Conservation (phyloP, 768 basidiomycete genomes). For the Fibroporia radiculosa region DNA sequence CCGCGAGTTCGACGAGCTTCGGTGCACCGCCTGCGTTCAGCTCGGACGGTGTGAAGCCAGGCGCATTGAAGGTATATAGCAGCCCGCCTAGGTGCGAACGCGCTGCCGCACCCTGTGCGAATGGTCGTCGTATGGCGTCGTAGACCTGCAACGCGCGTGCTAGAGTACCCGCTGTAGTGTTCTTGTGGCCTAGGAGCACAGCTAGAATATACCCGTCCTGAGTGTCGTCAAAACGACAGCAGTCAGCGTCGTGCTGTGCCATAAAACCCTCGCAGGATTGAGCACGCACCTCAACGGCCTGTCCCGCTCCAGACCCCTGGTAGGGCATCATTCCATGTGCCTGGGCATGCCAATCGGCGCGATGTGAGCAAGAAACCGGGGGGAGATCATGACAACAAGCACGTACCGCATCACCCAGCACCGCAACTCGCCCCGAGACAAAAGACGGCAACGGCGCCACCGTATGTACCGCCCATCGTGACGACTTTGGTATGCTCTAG, state of each 20-base stretch:
- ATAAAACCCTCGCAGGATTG: too few species aligned
- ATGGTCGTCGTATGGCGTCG: conserved; percentile 25
- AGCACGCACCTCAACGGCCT: conserved; percentile 37
- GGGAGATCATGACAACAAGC: not conserved
- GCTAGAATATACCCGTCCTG: conserved; percentile 32
- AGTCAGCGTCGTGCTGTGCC: too few species aligned
- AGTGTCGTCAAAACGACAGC: conserved; percentile 7
- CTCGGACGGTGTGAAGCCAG: conserved; percentile 12
- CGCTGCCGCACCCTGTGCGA: conserved; percentile 18
- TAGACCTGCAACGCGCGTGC: conserved; percentile 21
- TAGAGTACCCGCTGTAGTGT: conserved; percentile 15
- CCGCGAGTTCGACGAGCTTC: conserved; percentile 32
- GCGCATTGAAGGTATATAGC: conserved; percentile 21
- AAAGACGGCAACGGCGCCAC: conserved; percentile 44
- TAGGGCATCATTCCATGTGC: conserved; percentile 36
- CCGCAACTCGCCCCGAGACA: conserved; percentile 43
- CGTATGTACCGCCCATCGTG: conserved; percentile 54
- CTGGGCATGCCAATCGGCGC: too few species aligned
- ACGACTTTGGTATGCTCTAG: not conserved
- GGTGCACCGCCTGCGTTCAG: conserved; percentile 20
- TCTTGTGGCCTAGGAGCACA: conserved; percentile 35
- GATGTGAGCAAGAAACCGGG: too few species aligned
- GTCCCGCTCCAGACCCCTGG: conserved; percentile 37
- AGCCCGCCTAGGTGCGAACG: conserved; percentile 22
- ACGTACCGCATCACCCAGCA: conserved; percentile 34